phyloP scores from a whole-genome alignment of 495 filamentous ascomycete species.

The Chaetomium cochliodes region DNA sequence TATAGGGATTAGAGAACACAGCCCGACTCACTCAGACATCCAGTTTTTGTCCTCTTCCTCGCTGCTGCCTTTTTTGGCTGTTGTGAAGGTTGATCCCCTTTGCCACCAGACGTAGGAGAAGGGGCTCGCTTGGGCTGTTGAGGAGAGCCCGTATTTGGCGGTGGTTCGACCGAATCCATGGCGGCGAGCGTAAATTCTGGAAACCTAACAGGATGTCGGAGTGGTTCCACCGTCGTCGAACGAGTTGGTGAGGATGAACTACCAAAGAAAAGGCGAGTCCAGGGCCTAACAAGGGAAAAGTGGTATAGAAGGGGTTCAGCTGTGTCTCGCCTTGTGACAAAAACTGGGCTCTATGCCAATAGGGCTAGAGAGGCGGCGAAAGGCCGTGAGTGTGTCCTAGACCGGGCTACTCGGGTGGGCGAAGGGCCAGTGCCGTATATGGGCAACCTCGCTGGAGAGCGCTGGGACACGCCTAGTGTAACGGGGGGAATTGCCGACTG shows the following conservation, averaged over 20 bases:
- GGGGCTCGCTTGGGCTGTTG: constrained; percentile 23
- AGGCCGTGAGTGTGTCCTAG: constrained; percentile 14
- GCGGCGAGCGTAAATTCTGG: neutral
- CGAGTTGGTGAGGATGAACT: neutral
- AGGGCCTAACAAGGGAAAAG: neutral
- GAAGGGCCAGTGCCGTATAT: constrained; percentile 9
- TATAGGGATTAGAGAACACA: constrained; percentile 10
- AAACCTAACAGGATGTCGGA: neutral
- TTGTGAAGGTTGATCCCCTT: constrained; percentile 35
- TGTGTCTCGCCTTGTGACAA: neutral
- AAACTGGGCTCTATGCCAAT: neutral
- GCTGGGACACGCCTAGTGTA: constrained; percentile 25
- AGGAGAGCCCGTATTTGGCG: constrained; percentile 4
- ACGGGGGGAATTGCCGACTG: constrained; percentile 12
- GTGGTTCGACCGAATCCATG: constrained; percentile 11
- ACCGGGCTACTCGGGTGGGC: neutral
- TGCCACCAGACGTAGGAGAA: constrained; percentile 15
- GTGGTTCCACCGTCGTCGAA: neutral
- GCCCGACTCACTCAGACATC: constrained; percentile 77
- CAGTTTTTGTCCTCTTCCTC: constrained; percentile 92
- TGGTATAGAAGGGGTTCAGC: neutral
- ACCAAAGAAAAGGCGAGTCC: neutral
- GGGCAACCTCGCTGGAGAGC: constrained; percentile 11
- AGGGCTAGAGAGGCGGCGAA: neutral
- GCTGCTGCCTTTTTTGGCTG: constrained; percentile 37